phyloP scores from a whole-genome alignment of 2,329 filamentous ascomycete species.

The Pezicula neosporulosa region DNA sequence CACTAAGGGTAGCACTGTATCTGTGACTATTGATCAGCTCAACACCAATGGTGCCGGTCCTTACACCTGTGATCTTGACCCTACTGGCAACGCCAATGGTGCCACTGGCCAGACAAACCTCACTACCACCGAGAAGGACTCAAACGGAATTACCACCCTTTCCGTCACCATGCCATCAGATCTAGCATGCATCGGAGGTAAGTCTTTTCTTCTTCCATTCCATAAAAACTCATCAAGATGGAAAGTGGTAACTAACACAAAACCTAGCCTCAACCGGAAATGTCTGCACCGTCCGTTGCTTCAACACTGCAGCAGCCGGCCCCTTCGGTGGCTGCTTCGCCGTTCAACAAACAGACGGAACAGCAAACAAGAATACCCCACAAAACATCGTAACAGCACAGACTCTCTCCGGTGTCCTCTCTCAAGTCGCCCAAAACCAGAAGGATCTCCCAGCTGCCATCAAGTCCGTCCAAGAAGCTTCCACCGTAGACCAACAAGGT shows the following conservation, averaged over 20 bases:
- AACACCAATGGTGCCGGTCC: slow-evolving; percentile 23
- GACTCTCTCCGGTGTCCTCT: slow-evolving; percentile 27
- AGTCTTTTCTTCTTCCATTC: background rate
- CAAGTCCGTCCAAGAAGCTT: slow-evolving; percentile 30
- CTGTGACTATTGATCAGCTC: slow-evolving; percentile 24
- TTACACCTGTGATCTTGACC: slow-evolving; percentile 13
- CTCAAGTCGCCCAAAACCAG: slow-evolving; percentile 31
- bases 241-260: slow-evolving; percentile 1
- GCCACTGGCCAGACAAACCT: slow-evolving; percentile 27
- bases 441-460: slow-evolving; percentile 31
- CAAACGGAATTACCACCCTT: slow-evolving; percentile 29
- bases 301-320: slow-evolving; percentile 17
- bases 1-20: slow-evolving; percentile 10
- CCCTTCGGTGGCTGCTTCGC: slow-evolving; percentile 23
- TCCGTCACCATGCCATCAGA: slow-evolving; percentile 14
- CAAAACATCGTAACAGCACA: slow-evolving; percentile 26
- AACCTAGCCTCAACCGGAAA: slow-evolving; percentile 24
- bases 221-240: background rate
- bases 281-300: slow-evolving; percentile 21
- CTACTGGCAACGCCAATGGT: slow-evolving; percentile 8
- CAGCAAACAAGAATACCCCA: background rate
- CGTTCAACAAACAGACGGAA: slow-evolving; percentile 25
- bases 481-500: slow-evolving; percentile 7
- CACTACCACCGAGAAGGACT: slow-evolving; percentile 31
- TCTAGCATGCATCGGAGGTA: slow-evolving; percentile 6